phyloP scores from a whole-genome alignment of 495 filamentous ascomycete genomes.

The Podospora fimiseda region DNA sequence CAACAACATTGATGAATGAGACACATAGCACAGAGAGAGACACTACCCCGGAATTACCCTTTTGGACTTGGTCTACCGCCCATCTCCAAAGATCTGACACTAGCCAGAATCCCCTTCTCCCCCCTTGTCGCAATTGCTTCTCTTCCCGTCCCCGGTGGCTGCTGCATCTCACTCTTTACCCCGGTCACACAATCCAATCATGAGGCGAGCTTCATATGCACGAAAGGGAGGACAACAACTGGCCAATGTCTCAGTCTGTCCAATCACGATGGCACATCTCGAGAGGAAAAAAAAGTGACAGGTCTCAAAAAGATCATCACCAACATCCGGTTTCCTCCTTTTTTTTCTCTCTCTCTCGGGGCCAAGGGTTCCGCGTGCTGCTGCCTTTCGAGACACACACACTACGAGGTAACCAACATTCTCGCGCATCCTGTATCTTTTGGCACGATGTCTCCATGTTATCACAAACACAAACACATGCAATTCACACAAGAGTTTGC shows the following conservation, averaged over 20 bases:
- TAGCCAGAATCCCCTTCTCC: neutral
- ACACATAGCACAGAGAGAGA: neutral
- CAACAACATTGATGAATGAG: neutral
- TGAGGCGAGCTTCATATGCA: neutral
- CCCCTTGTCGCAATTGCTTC: neutral
- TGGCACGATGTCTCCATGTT: no score
- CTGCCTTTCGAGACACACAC: no score
- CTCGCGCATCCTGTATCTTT: no score
- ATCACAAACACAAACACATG: no score
- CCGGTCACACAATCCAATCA: neutral
- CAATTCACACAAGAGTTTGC: no score
- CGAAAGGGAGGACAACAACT: neutral
- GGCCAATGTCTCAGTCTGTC: neutral
- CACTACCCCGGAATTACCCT: constrained; percentile 17
- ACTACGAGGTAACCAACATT: no score
- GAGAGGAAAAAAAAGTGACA: neutral
- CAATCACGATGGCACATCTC: neutral
- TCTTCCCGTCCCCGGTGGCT: no score
- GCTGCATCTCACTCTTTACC: neutral
- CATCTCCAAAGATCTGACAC: constrained; percentile 7
- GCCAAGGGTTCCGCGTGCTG: no score
- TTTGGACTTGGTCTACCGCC: constrained; percentile 4
- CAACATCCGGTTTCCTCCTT: neutral
- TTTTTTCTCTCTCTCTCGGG: no score
- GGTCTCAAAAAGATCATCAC: neutral